Conservation (phyloP, 1,284 basidiomycete genomes). For the Entoloma clypeatum region DNA sequence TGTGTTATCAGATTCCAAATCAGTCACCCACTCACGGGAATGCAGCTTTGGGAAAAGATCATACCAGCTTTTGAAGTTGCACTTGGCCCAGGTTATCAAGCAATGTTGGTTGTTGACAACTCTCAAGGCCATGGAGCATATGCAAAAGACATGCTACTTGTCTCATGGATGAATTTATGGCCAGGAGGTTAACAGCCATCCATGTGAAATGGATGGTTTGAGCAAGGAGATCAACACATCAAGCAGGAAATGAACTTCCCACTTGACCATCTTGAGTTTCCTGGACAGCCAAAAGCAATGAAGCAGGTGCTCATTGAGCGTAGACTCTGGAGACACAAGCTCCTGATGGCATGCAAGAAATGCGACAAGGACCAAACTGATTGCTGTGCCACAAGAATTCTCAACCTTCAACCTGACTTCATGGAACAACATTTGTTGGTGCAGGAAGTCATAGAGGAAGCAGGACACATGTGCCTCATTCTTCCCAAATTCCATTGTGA, state of each 20-base stretch:
- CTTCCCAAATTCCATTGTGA: constrained; percentile 35
- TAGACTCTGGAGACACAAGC: constrained; percentile 7
- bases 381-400: constrained; percentile 7
- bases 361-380: background rate
- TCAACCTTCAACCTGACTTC: constrained; percentile 10
- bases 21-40: background rate
- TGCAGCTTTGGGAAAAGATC: constrained; percentile 32
- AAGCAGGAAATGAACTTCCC: constrained; percentile 33
- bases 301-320: constrained; percentile 30
- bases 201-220: constrained; percentile 15
- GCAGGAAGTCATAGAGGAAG: constrained; percentile 26
- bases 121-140: constrained; percentile 40
- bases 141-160: constrained; percentile 32
- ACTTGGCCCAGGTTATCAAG: constrained; percentile 32
- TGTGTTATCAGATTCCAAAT: constrained; percentile 1
- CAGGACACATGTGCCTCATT: constrained; percentile 28
- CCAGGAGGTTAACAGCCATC: constrained; percentile 37
- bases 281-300: constrained; percentile 33
- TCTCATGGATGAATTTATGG: constrained; percentile 31
- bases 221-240: constrained; percentile 19
- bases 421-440: constrained; percentile 25
- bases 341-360: constrained; percentile 7
- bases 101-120: constrained; percentile 37
- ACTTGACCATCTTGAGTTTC: constrained; percentile 24
- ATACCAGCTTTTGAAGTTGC: constrained; percentile 32